Base-by-base conservation (phyloP, 2,329 filamentous ascomycete genomes). In the Scedosporium boydii region DNA sequence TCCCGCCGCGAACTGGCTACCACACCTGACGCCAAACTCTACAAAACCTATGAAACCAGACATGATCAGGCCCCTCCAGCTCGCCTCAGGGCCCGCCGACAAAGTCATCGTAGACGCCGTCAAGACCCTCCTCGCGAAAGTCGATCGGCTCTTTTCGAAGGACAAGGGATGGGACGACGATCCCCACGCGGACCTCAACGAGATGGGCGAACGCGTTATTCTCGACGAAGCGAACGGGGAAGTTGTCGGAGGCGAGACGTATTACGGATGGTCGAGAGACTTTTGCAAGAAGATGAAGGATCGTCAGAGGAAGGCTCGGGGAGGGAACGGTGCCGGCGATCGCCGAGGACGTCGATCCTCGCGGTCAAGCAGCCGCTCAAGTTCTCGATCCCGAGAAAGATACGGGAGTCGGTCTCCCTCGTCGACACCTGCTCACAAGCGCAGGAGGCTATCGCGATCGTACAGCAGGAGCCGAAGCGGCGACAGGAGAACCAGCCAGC, bases 261-360 rank as follows among this genome's bases (percentile, higher is more conserved):
- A 96, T 72, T 96, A 96, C 70, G 92, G 91, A 64, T 96, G 92
- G 92, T 93, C 91, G 4, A 82, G 84, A 46, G 78, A 79, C 1
- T 95, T 96, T 67, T 96, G 90, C 71, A 80, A 90, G 67, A 89
- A 88, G 69, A 95, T 95, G 88, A 91, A 88, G 74, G 76, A 79
- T 59, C 78, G 82, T 44, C 74, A 71, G 29, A 76, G 71, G 55
- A 77, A 74, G 62, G 67, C 67, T 12, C 67, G 63, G 58, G 62
- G 64, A 4, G 66, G 65, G 4, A 64, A 66, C n/a, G 67, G 66
- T 4, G 64, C 59, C 51, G 67, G 58, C 55, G 68, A 69, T 16
- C 66, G 67, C 4, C 71, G 74, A 27, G 74, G 72, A 4, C 71
- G 74, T 3, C 77, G 77, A 2, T 66, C 64, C 7, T 74, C 75